A percentile compares a stretch with the other conserved stretches of the same genome.
phyloP scores from a whole-genome alignment of 108 stramenopile species.

The Nannochloropsis gaditana region DNA sequence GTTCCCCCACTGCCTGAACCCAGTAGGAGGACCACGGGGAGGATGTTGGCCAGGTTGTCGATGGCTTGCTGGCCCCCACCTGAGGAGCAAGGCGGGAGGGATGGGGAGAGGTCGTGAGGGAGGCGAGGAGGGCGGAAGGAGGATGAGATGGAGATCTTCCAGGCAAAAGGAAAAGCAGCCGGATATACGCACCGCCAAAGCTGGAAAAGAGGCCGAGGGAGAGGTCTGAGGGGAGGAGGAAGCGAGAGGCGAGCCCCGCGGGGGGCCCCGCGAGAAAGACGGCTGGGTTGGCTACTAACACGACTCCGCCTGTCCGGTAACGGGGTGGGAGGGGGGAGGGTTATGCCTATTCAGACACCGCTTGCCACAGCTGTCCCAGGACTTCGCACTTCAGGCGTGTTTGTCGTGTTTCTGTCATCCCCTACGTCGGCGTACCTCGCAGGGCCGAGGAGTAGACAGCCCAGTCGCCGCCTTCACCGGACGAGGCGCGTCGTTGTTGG shows the following conservation, averaged over 20 bases:
- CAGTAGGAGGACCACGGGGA: not conserved
- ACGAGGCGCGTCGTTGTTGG: not conserved
- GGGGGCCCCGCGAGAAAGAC: not conserved
- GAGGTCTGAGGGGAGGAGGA: constrained; percentile 16
- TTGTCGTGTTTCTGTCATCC: not conserved
- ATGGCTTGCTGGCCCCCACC: not conserved
- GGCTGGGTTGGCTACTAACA: not conserved
- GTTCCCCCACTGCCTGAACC: not conserved
- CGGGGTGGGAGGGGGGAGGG: not conserved
- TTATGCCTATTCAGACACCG: not conserved
- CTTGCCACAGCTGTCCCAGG: not conserved
- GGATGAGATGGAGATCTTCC: not conserved
- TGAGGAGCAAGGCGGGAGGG: not conserved
- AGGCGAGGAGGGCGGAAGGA: not conserved
- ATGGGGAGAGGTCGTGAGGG: not conserved
- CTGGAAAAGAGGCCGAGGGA: not conserved
- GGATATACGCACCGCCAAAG: not conserved
- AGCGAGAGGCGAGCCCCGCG: constrained; percentile 7
- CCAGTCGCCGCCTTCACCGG: constrained; percentile 5
- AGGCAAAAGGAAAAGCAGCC: not conserved
- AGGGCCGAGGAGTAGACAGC: not conserved
- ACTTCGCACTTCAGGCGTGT: not conserved
- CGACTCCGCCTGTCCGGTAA: not conserved
- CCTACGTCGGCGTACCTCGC: not conserved
- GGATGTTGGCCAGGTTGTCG: constrained; percentile 7